phyloP scores from a whole-genome alignment of 352 stramenopile genomes.

The Pythium vanterpoolii region DNA sequence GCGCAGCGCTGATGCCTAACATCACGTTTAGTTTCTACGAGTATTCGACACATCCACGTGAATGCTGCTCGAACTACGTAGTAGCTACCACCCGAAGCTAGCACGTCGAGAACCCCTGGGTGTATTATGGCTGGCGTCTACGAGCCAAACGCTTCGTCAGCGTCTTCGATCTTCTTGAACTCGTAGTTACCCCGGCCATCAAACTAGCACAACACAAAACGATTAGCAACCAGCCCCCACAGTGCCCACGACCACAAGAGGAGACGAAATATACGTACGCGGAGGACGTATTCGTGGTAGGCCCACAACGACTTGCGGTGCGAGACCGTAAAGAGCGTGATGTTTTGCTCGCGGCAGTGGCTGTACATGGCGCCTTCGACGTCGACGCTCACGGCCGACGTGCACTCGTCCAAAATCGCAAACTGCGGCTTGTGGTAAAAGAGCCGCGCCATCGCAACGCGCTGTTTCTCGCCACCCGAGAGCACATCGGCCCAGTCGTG shows the following conservation, averaged over 20 bases:
- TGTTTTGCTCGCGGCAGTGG: constrained; percentile 80
- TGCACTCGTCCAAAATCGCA: constrained; percentile 89
- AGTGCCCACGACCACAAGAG: not conserved
- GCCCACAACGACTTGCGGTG: constrained; percentile 89
- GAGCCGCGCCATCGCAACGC: constrained; percentile 84
- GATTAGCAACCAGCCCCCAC: not conserved
- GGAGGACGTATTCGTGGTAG: constrained; percentile 86
- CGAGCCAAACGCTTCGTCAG: constrained; percentile 75
- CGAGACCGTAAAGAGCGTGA: constrained; percentile 91
- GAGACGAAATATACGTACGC: constrained; percentile 33
- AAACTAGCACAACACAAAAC: constrained; percentile 41
- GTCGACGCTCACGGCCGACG: constrained; percentile 80
- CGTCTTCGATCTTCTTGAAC: constrained; percentile 83
- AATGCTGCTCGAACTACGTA: too few relatives aligned
- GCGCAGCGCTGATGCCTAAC: too few relatives aligned
- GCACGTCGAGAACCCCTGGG: too few relatives aligned
- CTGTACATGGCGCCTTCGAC: constrained; percentile 88
- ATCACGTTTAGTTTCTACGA: too few relatives aligned
- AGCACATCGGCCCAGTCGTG: constrained; percentile 88
- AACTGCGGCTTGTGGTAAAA: constrained; percentile 91
- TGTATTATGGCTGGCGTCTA: too few relatives aligned
- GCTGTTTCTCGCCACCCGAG: constrained; percentile 89
- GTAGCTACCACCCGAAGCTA: too few relatives aligned
- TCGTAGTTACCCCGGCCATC: constrained; percentile 82
- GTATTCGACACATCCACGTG: too few relatives aligned